Conservation (phyloP, 1,284 basidiomycete genomes). For the Trichosporon asahii region DNA sequence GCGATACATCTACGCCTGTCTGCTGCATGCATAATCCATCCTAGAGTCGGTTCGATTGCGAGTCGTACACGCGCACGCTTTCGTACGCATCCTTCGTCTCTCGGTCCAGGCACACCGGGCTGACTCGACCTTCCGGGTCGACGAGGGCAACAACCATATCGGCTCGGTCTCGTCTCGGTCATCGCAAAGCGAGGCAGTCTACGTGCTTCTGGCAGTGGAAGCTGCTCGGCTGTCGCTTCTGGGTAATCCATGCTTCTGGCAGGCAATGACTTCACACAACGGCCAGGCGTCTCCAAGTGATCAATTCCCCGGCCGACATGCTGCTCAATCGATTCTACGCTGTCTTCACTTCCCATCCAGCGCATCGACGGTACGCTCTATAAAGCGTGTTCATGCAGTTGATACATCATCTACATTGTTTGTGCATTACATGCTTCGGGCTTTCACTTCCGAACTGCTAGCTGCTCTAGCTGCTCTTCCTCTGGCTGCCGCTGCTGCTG, state of each 20-base stretch:
- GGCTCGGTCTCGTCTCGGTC: not conserved
- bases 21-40: not conserved
- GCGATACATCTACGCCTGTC: not conserved
- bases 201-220: not conserved
- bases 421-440: not conserved
- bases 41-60: not conserved
- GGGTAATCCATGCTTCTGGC: not conserved
- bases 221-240: not conserved
- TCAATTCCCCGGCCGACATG: too few relatives aligned
- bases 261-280: too few relatives aligned
- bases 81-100: not conserved
- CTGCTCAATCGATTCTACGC: not conserved
- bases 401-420: not conserved
- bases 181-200: not conserved
- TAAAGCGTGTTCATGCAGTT: too few relatives aligned
- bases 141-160: not conserved
- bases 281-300: too few relatives aligned
- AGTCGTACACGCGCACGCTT: not conserved
- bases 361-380: too few relatives aligned
- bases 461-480: not conserved
- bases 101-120: not conserved
- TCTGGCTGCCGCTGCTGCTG: conserved; percentile 7
- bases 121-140: not conserved
- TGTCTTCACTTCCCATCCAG: not conserved
- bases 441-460: not conserved